phyloP scores from a whole-genome alignment of 225 moss, liverwort and hornwort genomes.

The Sphagnum contortum region DNA sequence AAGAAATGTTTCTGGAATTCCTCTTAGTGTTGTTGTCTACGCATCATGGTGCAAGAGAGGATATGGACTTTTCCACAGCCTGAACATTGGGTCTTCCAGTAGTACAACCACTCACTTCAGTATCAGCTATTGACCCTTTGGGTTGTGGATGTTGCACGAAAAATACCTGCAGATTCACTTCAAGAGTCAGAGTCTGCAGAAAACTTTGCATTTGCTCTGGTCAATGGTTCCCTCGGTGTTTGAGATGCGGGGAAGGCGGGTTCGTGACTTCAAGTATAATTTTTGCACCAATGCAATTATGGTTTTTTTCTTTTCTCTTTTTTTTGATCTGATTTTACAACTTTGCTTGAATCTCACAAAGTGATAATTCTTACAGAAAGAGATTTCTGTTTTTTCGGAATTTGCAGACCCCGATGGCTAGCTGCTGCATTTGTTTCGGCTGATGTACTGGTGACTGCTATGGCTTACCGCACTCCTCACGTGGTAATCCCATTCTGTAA shows the following conservation, averaged over 20 bases:
- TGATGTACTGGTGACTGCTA: constrained; percentile 95
- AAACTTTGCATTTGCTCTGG: constrained; percentile 95
- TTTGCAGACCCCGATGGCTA: constrained; percentile 89
- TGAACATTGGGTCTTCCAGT: too few species aligned
- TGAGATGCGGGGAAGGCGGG: constrained; percentile 81
- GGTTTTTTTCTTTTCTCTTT: background rate
- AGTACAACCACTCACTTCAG: too few species aligned
- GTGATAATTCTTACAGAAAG: too few species aligned
- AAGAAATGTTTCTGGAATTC: too few species aligned
- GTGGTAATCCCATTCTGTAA: constrained; percentile 43
- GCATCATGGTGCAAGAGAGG: too few species aligned
- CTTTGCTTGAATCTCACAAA: too few species aligned
- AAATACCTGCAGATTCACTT: constrained; percentile 5
- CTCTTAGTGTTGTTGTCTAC: too few species aligned
- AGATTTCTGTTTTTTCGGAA: constrained; percentile 6
- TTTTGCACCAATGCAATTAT: background rate
- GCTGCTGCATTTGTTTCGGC: constrained; percentile 87
- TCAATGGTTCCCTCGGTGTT: constrained; percentile 95
- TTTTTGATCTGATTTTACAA: too few species aligned
- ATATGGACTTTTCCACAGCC: too few species aligned
- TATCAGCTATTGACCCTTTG: too few species aligned
- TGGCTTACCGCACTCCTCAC: constrained; percentile 99
- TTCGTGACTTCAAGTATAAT: constrained; percentile 85
- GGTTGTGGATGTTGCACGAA: too few species aligned
- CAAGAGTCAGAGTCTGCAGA: constrained; percentile 77